phyloP scores from a whole-genome alignment of 805 yeast species.

The Yamadazyma endophytica region DNA sequence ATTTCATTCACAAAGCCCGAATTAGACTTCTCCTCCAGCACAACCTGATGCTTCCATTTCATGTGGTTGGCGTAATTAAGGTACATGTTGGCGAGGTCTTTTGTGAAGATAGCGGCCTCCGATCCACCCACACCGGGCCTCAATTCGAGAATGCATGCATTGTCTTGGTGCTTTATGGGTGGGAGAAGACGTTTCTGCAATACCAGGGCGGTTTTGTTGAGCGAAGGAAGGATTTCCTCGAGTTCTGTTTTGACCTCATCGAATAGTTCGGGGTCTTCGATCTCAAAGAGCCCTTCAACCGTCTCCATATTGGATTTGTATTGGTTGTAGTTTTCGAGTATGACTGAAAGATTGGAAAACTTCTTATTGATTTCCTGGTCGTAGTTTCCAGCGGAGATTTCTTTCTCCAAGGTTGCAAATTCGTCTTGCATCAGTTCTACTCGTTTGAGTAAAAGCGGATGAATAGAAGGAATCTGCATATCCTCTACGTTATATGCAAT shows the following conservation, averaged over 20 bases:
- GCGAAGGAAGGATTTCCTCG: slow-evolving; percentile 38
- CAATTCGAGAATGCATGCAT: slow-evolving; percentile 75
- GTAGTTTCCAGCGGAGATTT: slow-evolving; percentile 25
- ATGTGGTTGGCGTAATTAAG: slow-evolving; percentile 58
- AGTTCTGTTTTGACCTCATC: slow-evolving; percentile 64
- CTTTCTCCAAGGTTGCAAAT: slow-evolving; percentile 21
- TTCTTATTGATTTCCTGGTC: slow-evolving; percentile 29
- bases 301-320: slow-evolving; percentile 24
- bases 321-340: slow-evolving; percentile 26
- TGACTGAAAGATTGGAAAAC: slow-evolving; percentile 27
- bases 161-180: slow-evolving; percentile 69
- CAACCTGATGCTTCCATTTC: slow-evolving; percentile 62
- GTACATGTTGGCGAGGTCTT: slow-evolving; percentile 80
- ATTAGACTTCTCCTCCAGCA: slow-evolving; percentile 53
- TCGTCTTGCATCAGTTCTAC: slow-evolving; percentile 30
- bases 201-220: slow-evolving; percentile 37
- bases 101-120: slow-evolving; percentile 86
- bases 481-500: background rate
- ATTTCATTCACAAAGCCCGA: slow-evolving; percentile 77
- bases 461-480: slow-evolving; percentile 21
- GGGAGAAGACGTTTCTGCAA: slow-evolving; percentile 68
- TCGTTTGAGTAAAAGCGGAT: slow-evolving; percentile 36
- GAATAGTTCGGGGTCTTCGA: slow-evolving; percentile 40
- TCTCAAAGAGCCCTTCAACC: slow-evolving; percentile 21
- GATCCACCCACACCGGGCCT: slow-evolving; percentile 96